Base-by-base conservation (phyloP, 2,329 filamentous ascomycete genomes). In the Teratosphaeria nubilosa region DNA sequence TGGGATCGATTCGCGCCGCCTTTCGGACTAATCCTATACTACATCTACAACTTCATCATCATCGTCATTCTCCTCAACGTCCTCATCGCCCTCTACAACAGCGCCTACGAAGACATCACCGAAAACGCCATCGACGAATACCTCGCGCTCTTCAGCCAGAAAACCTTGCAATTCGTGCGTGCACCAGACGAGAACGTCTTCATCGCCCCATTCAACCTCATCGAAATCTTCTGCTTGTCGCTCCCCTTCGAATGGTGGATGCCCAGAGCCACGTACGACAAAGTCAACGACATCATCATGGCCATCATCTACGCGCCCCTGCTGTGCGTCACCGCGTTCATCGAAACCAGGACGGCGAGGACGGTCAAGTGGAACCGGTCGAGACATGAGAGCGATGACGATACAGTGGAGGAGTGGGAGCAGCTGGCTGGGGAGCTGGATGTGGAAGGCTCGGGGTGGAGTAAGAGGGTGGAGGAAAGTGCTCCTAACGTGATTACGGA, bases 161-260 rank as follows among this genome's bases (percentile, higher is more conserved):
- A 96, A 75, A 96, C 94, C 0, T 90, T 97, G 82, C 91, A 95
- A 68, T 99, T 96, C 68, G 90, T 97, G 20, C 89, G 94, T 54
- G 94, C 94, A 0, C 94, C 94, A 0, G 94, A 99, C 67, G 94
- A 99, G 73, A 99, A 99, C 66, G 94, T 99, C 57, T 99, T 94
- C 75, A 96, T 99, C 68, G 86, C 94, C 0, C 94, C 94, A 0
- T 88, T 99, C 74, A 99, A 99, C 72, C 80, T 99, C 1, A 82
- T 99, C 60, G 94, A 99, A 72, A 85, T 97, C 20, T 79, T 96
- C 61, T 77, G 83, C 60, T 81, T 96, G 2, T 82, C 88, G 45
- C 69, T 95, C 0, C 89, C 89, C 0, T 86, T 95, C 56, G 94
- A 97, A 77, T 99, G 94, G 94, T 99, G 92, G 94, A 81, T 99